Evolutionary conservation across 2,329 filamentous ascomycete species (phyloP).

Genomic region (Ramularia endophylla): DNA sequence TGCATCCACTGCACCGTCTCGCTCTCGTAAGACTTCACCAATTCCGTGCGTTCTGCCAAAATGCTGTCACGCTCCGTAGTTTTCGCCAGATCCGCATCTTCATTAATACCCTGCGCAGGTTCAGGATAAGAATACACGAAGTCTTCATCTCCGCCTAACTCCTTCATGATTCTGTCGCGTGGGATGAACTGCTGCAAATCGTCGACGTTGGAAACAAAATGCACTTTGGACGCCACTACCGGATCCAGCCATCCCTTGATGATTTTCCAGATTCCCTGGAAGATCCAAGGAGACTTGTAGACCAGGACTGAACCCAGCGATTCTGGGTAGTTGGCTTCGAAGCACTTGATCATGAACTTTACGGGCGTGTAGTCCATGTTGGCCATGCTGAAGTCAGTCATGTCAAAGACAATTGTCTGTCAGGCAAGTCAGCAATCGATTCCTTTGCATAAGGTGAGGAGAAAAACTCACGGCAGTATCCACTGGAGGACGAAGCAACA

Average conservation of each 20-base stretch:
- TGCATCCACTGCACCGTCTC: slow-evolving; percentile 71
- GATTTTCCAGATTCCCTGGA: slow-evolving; percentile 95
- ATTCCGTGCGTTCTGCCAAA: slow-evolving; percentile 54
- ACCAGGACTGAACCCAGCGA: slow-evolving; percentile 83
- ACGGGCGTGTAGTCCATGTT: slow-evolving; percentile 99
- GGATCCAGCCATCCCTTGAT: slow-evolving; percentile 96
- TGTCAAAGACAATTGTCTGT: slow-evolving; percentile 89
- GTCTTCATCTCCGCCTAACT: slow-evolving; percentile 79
- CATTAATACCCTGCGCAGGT: slow-evolving; percentile 53
- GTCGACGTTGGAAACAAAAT: slow-evolving; percentile 78
- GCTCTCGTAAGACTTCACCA: slow-evolving; percentile 69
- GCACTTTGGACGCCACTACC: slow-evolving; percentile 87
- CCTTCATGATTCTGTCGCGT: slow-evolving; percentile 64
- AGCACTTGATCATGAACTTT: slow-evolving; percentile 99
- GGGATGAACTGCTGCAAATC: slow-evolving; percentile 76
- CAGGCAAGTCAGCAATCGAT: slow-evolving; percentile 3
- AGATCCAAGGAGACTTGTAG: slow-evolving; percentile 95
- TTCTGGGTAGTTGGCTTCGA: slow-evolving; percentile 97
- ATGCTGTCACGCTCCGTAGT: slow-evolving; percentile 56
- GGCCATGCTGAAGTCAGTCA: slow-evolving; percentile 86
- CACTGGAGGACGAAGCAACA: slow-evolving; percentile 70
- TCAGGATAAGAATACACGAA: slow-evolving; percentile 82
- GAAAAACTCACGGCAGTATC: slow-evolving; percentile 75
- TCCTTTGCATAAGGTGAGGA: neutral
- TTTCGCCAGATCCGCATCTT: slow-evolving; percentile 70